Conservation (phyloP, 345 rosid genomes). For the Turnera subulata region DNA sequence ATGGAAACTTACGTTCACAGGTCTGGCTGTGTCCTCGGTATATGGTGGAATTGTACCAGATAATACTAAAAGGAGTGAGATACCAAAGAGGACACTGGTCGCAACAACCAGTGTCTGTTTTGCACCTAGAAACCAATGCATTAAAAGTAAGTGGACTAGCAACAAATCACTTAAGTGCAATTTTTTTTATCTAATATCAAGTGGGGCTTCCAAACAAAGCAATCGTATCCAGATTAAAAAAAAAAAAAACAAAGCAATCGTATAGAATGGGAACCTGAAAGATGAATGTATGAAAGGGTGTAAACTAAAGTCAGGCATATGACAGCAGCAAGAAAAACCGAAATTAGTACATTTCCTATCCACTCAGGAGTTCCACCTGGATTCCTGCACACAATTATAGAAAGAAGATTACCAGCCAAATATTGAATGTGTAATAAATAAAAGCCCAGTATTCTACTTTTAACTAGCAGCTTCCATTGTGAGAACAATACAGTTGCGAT, state of each 20-base stretch:
- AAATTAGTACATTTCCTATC: constrained; percentile 56
- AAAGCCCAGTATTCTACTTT: constrained; percentile 1
- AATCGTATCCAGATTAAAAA: neutral
- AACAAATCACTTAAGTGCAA: too few species aligned
- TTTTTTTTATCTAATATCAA: too few species aligned
- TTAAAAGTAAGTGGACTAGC: neutral
- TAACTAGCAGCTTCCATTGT: too few species aligned
- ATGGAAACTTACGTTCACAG: constrained; percentile 66
- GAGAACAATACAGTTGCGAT: too few species aligned
- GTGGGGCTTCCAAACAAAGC: too few species aligned
- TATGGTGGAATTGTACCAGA: constrained; percentile 69
- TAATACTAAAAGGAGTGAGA: constrained; percentile 51
- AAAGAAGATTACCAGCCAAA: constrained; percentile 8
- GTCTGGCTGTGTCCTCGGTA: constrained; percentile 72
- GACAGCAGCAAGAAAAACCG: constrained; percentile 54
- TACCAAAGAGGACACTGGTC: constrained; percentile 39
- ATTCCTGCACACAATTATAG: constrained; percentile 47
- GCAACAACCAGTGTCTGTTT: constrained; percentile 52
- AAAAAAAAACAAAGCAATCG: too few species aligned
- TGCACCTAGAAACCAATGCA: constrained; percentile 47
- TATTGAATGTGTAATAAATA: neutral
- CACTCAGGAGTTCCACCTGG: constrained; percentile 89
- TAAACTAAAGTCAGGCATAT: constrained; percentile 71
- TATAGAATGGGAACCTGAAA: constrained; percentile 53
- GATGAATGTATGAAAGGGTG: constrained; percentile 81